Conservation (phyloP, 768 basidiomycete genomes). For the Tubosaeta sp. region DNA sequence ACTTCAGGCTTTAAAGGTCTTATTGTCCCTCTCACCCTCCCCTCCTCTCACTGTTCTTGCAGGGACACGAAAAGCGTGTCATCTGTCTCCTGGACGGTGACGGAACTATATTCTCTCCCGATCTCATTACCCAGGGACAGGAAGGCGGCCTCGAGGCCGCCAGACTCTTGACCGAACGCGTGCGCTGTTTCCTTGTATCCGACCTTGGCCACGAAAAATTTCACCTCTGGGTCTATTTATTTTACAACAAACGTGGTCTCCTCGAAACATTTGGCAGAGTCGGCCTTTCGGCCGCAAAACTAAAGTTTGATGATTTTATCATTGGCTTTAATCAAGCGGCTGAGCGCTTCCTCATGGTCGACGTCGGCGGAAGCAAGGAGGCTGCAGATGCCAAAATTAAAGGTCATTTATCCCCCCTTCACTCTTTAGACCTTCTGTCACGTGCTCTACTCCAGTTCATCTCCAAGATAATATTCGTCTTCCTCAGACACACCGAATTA, state of each 20-base stretch:
- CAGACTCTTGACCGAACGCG: slow-evolving; percentile 36
- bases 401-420: slow-evolving; percentile 37
- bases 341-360: slow-evolving; percentile 63
- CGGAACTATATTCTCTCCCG: slow-evolving; percentile 50
- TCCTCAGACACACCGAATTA: slow-evolving; percentile 60
- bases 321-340: slow-evolving; percentile 68
- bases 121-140: slow-evolving; percentile 52
- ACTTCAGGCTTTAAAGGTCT: slow-evolving; percentile 27
- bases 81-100: slow-evolving; percentile 62
- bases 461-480: slow-evolving; percentile 42
- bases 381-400: slow-evolving; percentile 74
- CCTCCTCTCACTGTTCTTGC: not conserved
- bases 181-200: slow-evolving; percentile 22
- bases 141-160: slow-evolving; percentile 57
- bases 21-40: not conserved
- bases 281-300: slow-evolving; percentile 31
- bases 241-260: slow-evolving; percentile 60
- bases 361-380: slow-evolving; percentile 69
- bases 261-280: slow-evolving; percentile 42
- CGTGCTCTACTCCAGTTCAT: slow-evolving; percentile 29
- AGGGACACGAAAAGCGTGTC: slow-evolving; percentile 33
- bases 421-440: not conserved
- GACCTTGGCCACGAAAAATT: slow-evolving; percentile 25
- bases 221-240: slow-evolving; percentile 60
- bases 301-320: slow-evolving; percentile 59